Evolutionary conservation across 805 yeast species (phyloP).

Genomic region (Lipomyces yamanashiensis): DNA sequence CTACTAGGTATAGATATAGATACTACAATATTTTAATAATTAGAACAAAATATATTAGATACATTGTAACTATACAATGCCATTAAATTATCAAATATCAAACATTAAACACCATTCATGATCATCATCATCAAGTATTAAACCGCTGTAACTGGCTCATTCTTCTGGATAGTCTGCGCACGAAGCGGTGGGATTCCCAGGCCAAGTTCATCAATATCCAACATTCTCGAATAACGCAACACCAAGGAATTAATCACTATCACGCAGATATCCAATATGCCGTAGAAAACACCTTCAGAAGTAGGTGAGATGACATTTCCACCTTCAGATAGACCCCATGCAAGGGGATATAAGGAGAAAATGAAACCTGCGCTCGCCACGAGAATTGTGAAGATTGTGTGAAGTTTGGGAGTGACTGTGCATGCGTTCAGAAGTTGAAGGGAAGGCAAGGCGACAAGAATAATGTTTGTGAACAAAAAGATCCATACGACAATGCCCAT

Average conservation of each 20-base stretch:
- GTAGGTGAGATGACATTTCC: conserved; percentile 65
- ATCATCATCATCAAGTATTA: no score
- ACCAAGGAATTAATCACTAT: conserved; percentile 38
- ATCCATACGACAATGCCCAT: conserved; percentile 54
- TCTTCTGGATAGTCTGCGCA: no score
- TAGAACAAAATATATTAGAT: no score
- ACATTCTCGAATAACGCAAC: conserved; percentile 32
- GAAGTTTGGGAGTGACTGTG: conserved; percentile 23
- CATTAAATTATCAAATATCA: no score
- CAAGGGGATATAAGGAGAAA: conserved; percentile 51
- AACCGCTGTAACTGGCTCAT: no score
- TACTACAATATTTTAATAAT: no score
- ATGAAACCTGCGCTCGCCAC: conserved; percentile 12
- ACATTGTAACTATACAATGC: no score
- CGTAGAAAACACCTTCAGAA: conserved; percentile 63
- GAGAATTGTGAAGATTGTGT: conserved; percentile 8
- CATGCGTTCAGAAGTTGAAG: conserved; percentile 25
- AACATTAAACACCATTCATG: no score
- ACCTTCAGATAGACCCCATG: conserved; percentile 64
- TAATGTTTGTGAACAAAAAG: conserved; percentile 38
- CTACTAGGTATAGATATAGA: no score
- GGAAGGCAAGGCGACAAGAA: conserved; percentile 18
- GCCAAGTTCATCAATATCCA: conserved; percentile 39
- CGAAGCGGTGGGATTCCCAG: conserved; percentile 27
- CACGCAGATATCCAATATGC: conserved; percentile 57